Conservation (phyloP, 2,329 filamentous ascomycete genomes). For the Kalmusia sp. region DNA sequence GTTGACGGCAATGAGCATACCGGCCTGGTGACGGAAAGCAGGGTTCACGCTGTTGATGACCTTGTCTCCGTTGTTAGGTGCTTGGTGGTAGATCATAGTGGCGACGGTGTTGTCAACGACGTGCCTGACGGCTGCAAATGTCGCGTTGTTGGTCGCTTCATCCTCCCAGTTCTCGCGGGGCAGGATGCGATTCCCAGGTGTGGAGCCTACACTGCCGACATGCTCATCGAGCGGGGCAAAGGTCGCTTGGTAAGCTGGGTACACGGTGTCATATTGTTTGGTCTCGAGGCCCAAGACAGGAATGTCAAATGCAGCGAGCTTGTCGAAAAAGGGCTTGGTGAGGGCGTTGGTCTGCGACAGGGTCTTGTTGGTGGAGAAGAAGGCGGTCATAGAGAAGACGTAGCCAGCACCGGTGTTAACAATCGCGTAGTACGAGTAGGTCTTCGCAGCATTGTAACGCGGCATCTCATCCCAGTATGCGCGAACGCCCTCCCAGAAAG, state of each 20-base stretch:
- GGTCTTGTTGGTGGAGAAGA: slow-evolving; percentile 24
- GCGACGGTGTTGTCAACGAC: slow-evolving; percentile 30
- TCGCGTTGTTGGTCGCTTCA: slow-evolving; percentile 30
- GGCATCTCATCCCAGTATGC: slow-evolving; percentile 17
- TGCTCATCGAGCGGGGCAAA: slow-evolving; percentile 30
- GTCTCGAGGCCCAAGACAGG: slow-evolving; percentile 12
- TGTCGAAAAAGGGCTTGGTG: slow-evolving; percentile 19
- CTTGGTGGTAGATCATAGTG: slow-evolving; percentile 34
- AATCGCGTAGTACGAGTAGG: slow-evolving; percentile 20
- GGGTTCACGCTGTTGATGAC: slow-evolving; percentile 38
- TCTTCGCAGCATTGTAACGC: slow-evolving; percentile 16
- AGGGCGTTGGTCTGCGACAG: slow-evolving; percentile 15
- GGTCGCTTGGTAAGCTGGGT: slow-evolving; percentile 39
- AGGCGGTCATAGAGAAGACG: slow-evolving; percentile 15
- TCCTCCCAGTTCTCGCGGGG: slow-evolving; percentile 41
- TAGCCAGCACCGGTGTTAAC: slow-evolving; percentile 12
- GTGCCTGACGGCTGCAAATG: slow-evolving; percentile 31
- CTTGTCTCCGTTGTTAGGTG: slow-evolving; percentile 20
- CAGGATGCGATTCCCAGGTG: slow-evolving; percentile 44
- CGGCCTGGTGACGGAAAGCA: slow-evolving; percentile 36
- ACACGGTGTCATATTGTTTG: slow-evolving; percentile 32
- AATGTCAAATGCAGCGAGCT: slow-evolving; percentile 21
- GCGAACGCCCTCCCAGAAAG: slow-evolving; percentile 25
- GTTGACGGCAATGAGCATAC: slow-evolving; percentile 32
- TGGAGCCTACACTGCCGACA: slow-evolving; percentile 38